Percentiles rank a stretch among this genome's conserved stretches.
phyloP scores from a whole-genome alignment of 2,329 filamentous ascomycete species.

The Colletotrichum tropicale region DNA sequence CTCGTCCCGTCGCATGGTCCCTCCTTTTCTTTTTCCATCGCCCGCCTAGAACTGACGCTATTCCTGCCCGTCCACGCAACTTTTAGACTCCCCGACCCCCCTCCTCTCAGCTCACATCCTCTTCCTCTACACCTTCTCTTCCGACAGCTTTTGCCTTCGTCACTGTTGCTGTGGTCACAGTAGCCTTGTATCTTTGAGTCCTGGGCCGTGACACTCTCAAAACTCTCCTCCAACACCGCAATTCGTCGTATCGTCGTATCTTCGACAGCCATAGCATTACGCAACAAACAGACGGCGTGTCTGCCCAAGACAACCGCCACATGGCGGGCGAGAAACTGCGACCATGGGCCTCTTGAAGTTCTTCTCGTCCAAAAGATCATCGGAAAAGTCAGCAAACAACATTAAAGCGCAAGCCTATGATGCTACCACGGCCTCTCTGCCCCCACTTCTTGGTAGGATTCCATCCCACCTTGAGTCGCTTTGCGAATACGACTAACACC shows the following conservation, averaged over 20 bases:
- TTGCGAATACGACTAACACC: background rate
- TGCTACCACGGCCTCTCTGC: slow-evolving; percentile 35
- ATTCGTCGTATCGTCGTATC: background rate
- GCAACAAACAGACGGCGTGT: background rate
- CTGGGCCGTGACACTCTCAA: background rate
- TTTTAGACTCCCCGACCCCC: slow-evolving; percentile 14
- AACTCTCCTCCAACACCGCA: accelerated
- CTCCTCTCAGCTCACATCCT: background rate
- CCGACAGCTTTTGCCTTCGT: background rate
- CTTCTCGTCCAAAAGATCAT: slow-evolving; percentile 32
- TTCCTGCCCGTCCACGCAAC: background rate
- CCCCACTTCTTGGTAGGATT: slow-evolving; percentile 39
- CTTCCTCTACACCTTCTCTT: background rate
- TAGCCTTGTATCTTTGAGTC: background rate
- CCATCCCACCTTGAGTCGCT: background rate
- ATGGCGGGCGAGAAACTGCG: slow-evolving; percentile 7
- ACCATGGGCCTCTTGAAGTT: slow-evolving; percentile 41
- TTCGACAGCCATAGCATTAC: background rate
- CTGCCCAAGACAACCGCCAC: background rate
- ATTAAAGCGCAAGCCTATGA: slow-evolving; percentile 43
- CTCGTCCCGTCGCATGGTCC: slow-evolving; percentile 15
- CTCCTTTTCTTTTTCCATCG: slow-evolving; percentile 12
- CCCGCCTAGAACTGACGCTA: background rate
- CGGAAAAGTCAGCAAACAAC: slow-evolving; percentile 16
- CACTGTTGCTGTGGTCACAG: background rate